Evolutionary conservation across 2,329 filamentous ascomycete species (phyloP).

Genomic region (Lachnellula subtilissima): DNA sequence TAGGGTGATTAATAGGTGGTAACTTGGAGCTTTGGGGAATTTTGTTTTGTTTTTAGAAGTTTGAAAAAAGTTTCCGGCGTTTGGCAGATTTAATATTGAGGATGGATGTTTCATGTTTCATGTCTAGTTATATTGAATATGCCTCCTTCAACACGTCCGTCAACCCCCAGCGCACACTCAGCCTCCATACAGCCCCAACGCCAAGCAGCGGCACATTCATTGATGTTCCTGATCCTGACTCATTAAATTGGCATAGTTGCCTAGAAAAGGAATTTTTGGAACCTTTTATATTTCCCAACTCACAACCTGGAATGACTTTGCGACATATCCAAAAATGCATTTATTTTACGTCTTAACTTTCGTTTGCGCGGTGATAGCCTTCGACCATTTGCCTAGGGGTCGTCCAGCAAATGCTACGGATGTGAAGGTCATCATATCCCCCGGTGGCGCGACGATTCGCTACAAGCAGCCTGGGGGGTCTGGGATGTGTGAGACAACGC

Average conservation of each 20-base stretch:
- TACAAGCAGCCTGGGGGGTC: slow-evolving; percentile 1
- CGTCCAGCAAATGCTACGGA: not conserved
- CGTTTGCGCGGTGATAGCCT: not conserved
- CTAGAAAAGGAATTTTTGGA: not conserved
- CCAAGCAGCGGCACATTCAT: not conserved
- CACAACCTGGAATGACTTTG: not conserved
- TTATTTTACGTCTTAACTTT: not conserved
- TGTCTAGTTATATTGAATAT: no score
- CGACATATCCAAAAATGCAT: not conserved
- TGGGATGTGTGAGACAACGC: slow-evolving; percentile 1
- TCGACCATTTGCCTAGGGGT: not conserved
- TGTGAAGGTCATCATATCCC: slow-evolving; percentile 1
- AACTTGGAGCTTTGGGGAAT: no score
- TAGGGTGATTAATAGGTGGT: no score
- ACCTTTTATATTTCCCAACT: no score
- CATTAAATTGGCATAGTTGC: not conserved
- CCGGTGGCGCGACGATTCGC: not conserved
- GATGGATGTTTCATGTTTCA: no score
- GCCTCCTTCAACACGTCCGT: no score
- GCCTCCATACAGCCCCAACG: not conserved
- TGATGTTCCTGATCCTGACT: not conserved
- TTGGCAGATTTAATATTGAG: no score
- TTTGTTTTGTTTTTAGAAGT: no score
- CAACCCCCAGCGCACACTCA: no score
- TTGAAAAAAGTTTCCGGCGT: no score